Evolutionary conservation across 2,329 filamentous ascomycete genomes (phyloP).

Genomic region (Nemania abortiva): DNA sequence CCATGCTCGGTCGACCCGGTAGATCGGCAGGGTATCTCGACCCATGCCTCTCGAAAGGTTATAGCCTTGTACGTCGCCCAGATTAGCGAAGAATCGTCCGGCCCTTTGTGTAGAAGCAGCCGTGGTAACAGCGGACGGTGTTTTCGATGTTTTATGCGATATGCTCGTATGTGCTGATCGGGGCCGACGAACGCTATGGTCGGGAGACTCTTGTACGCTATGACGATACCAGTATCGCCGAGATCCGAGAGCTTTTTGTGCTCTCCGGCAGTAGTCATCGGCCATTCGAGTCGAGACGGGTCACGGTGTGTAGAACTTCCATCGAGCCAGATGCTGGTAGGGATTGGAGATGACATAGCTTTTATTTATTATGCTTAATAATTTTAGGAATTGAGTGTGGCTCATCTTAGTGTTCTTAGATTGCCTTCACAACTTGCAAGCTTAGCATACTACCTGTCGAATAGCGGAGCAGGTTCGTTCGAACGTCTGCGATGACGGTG

Average conservation of each 20-base stretch:
- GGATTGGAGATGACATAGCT: slow-evolving; percentile 2
- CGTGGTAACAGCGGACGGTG: slow-evolving; percentile 22
- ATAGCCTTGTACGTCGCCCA: slow-evolving; percentile 33
- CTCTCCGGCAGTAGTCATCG: background rate
- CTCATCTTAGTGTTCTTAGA: too few species aligned
- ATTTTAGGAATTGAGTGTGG: background rate
- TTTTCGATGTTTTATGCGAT: slow-evolving; percentile 29
- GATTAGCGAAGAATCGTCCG: slow-evolving; percentile 11
- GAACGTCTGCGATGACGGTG: too few species aligned
- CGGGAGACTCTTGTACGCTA: slow-evolving; percentile 28
- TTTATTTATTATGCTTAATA: background rate
- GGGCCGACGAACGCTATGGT: slow-evolving; percentile 22
- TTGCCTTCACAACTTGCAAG: too few species aligned
- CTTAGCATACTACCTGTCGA: too few species aligned
- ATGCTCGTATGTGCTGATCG: slow-evolving; percentile 25
- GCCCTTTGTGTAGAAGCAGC: slow-evolving; percentile 21
- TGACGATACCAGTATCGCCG: slow-evolving; percentile 5
- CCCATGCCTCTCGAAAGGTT: slow-evolving; percentile 17
- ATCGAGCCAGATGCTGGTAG: slow-evolving; percentile 10
- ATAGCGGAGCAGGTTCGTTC: too few species aligned
- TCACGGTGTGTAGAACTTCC: slow-evolving; percentile 8
- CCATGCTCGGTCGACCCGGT: slow-evolving; percentile 26
- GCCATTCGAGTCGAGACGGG: slow-evolving; percentile 24
- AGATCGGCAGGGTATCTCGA: slow-evolving; percentile 27
- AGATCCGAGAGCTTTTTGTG: slow-evolving; percentile 9